Base-by-base conservation (phyloP, 192 early-diverging fungal species). In the Coemansia sp. region DNA sequence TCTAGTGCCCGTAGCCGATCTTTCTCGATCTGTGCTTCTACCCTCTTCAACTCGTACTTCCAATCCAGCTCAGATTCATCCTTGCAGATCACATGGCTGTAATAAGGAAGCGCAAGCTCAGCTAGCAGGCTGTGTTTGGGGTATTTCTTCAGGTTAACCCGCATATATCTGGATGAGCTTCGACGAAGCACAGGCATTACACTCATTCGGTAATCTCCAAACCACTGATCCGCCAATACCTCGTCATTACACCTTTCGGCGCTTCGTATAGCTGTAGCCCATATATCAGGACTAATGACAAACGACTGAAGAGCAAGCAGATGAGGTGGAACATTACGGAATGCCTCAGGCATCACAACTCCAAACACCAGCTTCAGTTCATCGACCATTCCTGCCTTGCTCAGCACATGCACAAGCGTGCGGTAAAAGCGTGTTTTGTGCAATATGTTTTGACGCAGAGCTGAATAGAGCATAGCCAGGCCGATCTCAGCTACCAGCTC, bases 131-230 rank as follows among this genome's bases (percentile, higher is more conserved):
- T 47, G 30, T 65, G 65, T 10, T 57, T 38, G 5, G 66, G 57
- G 31, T 50, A 26, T n/a, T 20, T 19, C 16, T 47, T 23, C 41
- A 38, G 49, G 7, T 51, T 38, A 15, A 69, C 43, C 3, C 72
- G 57, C 7, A 66, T 69, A 46, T 62, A 76, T 11, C 66, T 55
- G 35, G 72, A 76, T 28, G 62, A 53, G 18, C 59, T 59, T 14
- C 69, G 66, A 40, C 72, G 72, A 58, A 76, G 69, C 14, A 69
- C 15, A 5, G 72, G 59, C 72, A 76, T 76, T 5, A 66, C 66
- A 41, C 66, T 69, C 72, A 76, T 76, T 10, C 72, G 72, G 50
- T 76, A 76, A 51, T 69, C 66, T 20, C 54, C 69, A 14, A 76
- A 65, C 72, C 72, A 76, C 42, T 59, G 53, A 37, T 69, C 59